Evolutionary conservation across 495 filamentous ascomycete genomes (phyloP).

Genomic region (Lichenothelia convexa): DNA sequence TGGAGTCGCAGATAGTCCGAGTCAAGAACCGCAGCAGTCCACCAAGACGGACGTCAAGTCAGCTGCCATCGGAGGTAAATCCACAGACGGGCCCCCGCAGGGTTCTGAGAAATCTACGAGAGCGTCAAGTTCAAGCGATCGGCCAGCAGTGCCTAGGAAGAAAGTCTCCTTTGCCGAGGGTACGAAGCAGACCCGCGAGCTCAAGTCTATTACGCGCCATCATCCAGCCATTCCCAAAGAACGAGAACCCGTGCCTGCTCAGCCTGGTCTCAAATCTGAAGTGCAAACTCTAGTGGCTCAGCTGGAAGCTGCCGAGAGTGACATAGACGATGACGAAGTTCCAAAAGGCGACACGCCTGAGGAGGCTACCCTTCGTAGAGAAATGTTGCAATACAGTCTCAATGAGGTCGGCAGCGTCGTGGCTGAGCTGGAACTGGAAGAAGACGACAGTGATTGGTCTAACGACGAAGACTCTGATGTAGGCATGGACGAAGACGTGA

Average conservation of each 20-base stretch:
- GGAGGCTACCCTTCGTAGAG: slow-evolving; percentile 59
- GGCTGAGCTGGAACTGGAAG: slow-evolving; percentile 78
- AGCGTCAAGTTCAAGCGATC: neutral
- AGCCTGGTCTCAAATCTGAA: too few relatives aligned
- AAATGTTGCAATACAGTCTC: slow-evolving; percentile 86
- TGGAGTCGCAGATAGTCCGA: neutral
- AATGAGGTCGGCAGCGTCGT: slow-evolving; percentile 76
- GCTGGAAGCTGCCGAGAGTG: neutral
- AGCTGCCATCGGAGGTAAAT: neutral
- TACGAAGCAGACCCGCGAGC: slow-evolving; percentile 23
- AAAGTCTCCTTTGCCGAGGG: slow-evolving; percentile 33
- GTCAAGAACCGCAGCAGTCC: slow-evolving; percentile 3
- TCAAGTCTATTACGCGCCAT: too few relatives aligned
- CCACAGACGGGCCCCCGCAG: neutral
- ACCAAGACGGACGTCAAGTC: slow-evolving; percentile 7
- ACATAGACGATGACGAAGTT: slow-evolving; percentile 17
- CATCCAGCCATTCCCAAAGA: too few relatives aligned
- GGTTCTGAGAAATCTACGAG: too few relatives aligned
- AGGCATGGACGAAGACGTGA: slow-evolving; percentile 34
- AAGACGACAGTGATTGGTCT: slow-evolving; percentile 27
- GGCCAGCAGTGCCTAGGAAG: slow-evolving; percentile 13
- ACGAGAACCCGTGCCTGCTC: neutral
- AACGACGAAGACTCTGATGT: slow-evolving; percentile 39
- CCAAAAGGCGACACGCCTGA: slow-evolving; percentile 53
- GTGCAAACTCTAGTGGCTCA: neutral